Percentiles rank a stretch among this genome's conserved stretches.
Conservation (phyloP, 768 basidiomycete genomes). For the Leccinum pellstonianum region DNA sequence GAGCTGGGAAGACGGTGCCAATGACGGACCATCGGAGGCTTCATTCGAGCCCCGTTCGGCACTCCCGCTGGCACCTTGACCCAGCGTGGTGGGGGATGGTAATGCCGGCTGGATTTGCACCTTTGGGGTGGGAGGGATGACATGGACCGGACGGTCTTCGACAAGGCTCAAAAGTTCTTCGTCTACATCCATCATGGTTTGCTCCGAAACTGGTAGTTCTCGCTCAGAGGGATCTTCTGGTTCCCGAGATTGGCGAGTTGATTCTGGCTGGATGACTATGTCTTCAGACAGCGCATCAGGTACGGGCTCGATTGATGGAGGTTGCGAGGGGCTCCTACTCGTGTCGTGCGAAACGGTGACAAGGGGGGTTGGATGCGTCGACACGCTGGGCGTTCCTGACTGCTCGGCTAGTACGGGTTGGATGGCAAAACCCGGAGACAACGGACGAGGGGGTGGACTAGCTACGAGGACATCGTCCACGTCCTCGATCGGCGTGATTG, state of each 20-base stretch:
- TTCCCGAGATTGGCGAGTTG: slow-evolving; percentile 11
- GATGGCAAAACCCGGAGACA: slow-evolving; percentile 2
- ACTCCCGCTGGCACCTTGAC: not conserved
- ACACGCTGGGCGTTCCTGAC: not conserved
- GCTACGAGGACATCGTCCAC: not conserved
- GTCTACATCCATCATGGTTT: slow-evolving; percentile 46
- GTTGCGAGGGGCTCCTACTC: slow-evolving; percentile 17
- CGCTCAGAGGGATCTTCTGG: slow-evolving; percentile 2
- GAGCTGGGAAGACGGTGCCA: slow-evolving; percentile 6
- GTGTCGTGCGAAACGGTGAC: slow-evolving; percentile 4
- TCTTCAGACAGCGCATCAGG: not conserved
- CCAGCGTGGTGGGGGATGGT: not conserved
- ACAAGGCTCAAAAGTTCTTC: slow-evolving; percentile 69
- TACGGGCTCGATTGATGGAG: slow-evolving; percentile 1
- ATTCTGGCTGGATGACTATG: slow-evolving; percentile 2
- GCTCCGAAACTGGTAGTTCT: slow-evolving; percentile 8
- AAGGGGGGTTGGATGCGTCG: not conserved
- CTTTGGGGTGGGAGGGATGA: slow-evolving; percentile 1
- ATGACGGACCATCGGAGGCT: slow-evolving; percentile 4
- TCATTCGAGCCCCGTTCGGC: slow-evolving; percentile 3
- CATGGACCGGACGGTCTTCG: slow-evolving; percentile 43
- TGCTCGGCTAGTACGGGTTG: slow-evolving; percentile 2
- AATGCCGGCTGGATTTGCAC: slow-evolving; percentile 1
- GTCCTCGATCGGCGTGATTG: not conserved
- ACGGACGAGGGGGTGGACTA: slow-evolving; percentile 1